These are phyloP conservation scores for Bipolaris gigantea DNA, from an alignment of 2,329 filamentous ascomycete genomes.

Conservation along the genomic window DNA sequence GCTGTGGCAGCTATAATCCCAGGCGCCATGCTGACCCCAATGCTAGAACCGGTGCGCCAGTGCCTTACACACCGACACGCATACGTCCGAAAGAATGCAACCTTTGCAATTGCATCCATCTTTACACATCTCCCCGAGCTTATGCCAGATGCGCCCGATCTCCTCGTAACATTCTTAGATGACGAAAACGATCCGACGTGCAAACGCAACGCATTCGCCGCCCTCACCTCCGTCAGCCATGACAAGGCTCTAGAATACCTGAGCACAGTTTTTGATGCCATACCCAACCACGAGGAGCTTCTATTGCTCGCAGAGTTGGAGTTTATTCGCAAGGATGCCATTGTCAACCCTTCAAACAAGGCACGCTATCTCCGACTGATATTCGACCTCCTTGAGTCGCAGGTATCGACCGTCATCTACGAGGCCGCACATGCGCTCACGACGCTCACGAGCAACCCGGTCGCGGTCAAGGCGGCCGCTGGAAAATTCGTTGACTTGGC, in stretches of 20 bases:
- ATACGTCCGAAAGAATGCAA: constrained; percentile 97
- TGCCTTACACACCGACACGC: constrained; percentile 96
- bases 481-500: constrained; percentile 95
- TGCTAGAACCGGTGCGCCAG: constrained; percentile 73
- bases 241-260: constrained; percentile 89
- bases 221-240: constrained; percentile 86
- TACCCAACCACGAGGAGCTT: constrained; percentile 91
- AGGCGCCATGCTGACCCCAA: not conserved
- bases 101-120: constrained; percentile 92
- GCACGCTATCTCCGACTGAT: constrained; percentile 91
- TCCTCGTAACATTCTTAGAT: constrained; percentile 86
- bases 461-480: constrained; percentile 95
- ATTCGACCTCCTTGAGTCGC: constrained; percentile 92
- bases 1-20: not conserved
- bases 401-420: constrained; percentile 92
- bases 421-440: constrained; percentile 96
- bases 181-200: constrained; percentile 91
- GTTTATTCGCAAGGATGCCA: constrained; percentile 97
- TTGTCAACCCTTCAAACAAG: constrained; percentile 93
- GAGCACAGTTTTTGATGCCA: constrained; percentile 85
- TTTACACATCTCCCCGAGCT: constrained; percentile 86
- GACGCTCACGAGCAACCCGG: constrained; percentile 90
- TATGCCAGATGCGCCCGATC: constrained; percentile 92
- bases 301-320: constrained; percentile 92
- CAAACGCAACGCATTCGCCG: constrained; percentile 96